Evolutionary conservation across 2,329 filamentous ascomycete genomes (phyloP).

Genomic region (Sphaerulina vaccinii): DNA sequence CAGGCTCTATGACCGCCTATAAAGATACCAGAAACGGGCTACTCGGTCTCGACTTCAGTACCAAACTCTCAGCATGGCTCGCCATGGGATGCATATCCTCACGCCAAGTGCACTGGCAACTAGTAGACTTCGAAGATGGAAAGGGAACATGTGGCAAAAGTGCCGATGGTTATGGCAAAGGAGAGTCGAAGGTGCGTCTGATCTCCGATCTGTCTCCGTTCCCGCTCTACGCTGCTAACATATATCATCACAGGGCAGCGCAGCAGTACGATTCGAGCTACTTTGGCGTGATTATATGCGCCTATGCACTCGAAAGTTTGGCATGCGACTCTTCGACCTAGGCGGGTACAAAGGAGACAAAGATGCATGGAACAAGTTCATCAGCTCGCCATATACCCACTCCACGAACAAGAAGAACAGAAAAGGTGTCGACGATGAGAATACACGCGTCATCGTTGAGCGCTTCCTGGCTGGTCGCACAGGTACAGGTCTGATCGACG

Average conservation of each 20-base stretch:
- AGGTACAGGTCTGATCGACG: slow-evolving; percentile 75
- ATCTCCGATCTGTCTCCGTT: neutral
- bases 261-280: slow-evolving; percentile 68
- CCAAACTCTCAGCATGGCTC: slow-evolving; percentile 72
- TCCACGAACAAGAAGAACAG: slow-evolving; percentile 42
- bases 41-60: slow-evolving; percentile 68
- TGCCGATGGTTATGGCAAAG: slow-evolving; percentile 62
- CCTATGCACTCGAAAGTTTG: slow-evolving; percentile 70
- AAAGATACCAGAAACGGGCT: slow-evolving; percentile 71
- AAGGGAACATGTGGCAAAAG: slow-evolving; percentile 38
- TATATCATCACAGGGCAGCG: slow-evolving; percentile 53
- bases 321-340: slow-evolving; percentile 61
- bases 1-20: slow-evolving; percentile 62
- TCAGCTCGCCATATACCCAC: slow-evolving; percentile 34
- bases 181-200: slow-evolving; percentile 65
- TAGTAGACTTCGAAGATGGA: slow-evolving; percentile 69
- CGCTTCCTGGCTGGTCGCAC: slow-evolving; percentile 67
- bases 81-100: slow-evolving; percentile 71
- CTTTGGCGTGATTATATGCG: slow-evolving; percentile 82
- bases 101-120: slow-evolving; percentile 67
- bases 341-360: slow-evolving; percentile 60
- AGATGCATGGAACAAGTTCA: slow-evolving; percentile 36
- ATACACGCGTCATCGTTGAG: slow-evolving; percentile 43
- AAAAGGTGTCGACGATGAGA: slow-evolving; percentile 46
- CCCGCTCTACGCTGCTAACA: neutral